A percentile compares a stretch with the other conserved stretches of the same genome.
phyloP scores from a whole-genome alignment of 2,329 filamentous ascomycete genomes.

The Dissoconium aciculare region DNA sequence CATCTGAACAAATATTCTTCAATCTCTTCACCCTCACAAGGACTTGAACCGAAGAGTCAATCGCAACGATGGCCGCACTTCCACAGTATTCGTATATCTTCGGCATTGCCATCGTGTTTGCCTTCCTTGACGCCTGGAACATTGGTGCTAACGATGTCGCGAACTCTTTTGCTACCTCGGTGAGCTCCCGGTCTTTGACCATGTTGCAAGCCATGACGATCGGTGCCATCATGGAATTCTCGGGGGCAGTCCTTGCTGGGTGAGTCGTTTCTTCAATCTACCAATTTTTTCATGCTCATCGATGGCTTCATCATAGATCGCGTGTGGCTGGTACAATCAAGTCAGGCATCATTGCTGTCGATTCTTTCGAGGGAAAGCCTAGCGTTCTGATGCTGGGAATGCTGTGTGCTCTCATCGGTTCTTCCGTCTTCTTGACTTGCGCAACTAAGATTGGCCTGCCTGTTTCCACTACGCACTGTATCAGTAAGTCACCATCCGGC shows the following conservation, averaged over 20 bases:
- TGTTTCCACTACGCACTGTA: conserved; percentile 41
- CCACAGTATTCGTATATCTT: conserved; percentile 47
- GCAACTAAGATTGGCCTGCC: conserved; percentile 39
- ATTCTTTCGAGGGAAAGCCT: conserved; percentile 31
- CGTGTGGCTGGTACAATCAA: conserved; percentile 34
- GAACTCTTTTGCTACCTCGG: conserved; percentile 38
- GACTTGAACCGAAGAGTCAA: conserved; percentile 1
- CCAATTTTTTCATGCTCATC: no score
- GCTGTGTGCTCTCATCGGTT: conserved; percentile 39
- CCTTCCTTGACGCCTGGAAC: conserved; percentile 51
- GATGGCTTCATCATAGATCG: no score
- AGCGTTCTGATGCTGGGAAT: conserved; percentile 39
- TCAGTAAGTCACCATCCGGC: conserved; percentile 27
- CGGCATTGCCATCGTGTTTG: conserved; percentile 46
- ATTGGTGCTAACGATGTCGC: conserved; percentile 42
- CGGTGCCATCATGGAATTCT: conserved; percentile 35
- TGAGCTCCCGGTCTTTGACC: conserved; percentile 36
- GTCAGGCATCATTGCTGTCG: conserved; percentile 32
- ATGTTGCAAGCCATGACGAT: conserved; percentile 36
- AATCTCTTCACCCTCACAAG: background rate
- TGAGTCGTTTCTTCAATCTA: conserved; percentile 22
- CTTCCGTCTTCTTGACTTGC: conserved; percentile 37
- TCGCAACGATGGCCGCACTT: conserved; percentile 24
- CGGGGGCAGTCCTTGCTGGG: conserved; percentile 31
- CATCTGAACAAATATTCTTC: no score